A percentile compares a stretch with the other conserved stretches of the same genome.
Evolutionary conservation across 1,139 yeast genomes (phyloP).

Genomic region (Yamadazyma buinensis): DNA sequence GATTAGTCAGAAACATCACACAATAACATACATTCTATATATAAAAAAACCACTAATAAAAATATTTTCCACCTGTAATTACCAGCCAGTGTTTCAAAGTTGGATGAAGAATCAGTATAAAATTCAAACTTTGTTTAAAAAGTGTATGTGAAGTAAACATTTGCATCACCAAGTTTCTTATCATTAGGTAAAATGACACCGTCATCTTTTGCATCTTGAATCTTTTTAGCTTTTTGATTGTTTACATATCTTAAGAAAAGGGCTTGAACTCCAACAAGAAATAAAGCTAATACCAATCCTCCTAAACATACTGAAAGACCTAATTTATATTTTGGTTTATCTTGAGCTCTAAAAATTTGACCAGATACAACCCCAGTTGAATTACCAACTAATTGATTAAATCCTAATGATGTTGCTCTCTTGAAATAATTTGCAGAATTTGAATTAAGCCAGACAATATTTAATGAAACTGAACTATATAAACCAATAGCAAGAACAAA

Average conservation of each 20-base stretch:
- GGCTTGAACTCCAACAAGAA: neutral
- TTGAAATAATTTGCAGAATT: slow-evolving; percentile 2
- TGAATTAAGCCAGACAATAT: slow-evolving; percentile 2
- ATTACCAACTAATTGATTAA: slow-evolving; percentile 4
- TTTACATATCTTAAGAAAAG: neutral
- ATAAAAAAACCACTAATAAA: no score
- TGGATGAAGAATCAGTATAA: no score
- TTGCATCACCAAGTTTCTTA: slow-evolving; percentile 1
- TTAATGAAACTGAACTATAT: slow-evolving; percentile 2
- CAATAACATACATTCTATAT: no score
- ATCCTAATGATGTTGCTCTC: slow-evolving; percentile 4
- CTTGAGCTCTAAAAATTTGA: slow-evolving; percentile 4
- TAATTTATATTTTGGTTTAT: slow-evolving; percentile 2
- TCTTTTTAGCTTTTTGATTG: neutral
- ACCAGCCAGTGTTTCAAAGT: no score
- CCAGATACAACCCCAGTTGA: slow-evolving; percentile 3
- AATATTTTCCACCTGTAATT: no score
- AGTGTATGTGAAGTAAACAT: slow-evolving; percentile 2
- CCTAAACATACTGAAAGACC: slow-evolving; percentile 3
- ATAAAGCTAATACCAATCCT: neutral
- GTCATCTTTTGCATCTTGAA: slow-evolving; percentile 1
- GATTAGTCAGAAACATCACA: no score
- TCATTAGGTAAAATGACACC: slow-evolving; percentile 1
- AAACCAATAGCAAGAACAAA: slow-evolving; percentile 3
- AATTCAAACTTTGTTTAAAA: neutral